Conservation (phyloP, 352 stramenopile genomes). For the Globisporangium polare region DNA sequence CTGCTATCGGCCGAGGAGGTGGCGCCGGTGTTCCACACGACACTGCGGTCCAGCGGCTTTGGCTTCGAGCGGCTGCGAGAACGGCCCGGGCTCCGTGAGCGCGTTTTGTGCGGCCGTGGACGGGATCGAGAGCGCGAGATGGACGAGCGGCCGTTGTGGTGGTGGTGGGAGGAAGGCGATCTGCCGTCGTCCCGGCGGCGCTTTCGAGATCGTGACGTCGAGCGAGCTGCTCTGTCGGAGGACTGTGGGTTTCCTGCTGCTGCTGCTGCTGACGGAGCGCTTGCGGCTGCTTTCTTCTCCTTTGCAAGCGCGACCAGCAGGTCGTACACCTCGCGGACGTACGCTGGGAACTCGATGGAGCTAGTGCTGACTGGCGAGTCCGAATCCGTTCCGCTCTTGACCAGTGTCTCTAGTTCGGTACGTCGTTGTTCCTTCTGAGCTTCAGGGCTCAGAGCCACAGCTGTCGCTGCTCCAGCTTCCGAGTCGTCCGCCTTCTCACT, state of each 20-base stretch:
- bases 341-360: conserved; percentile 24
- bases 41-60: conserved; percentile 10
- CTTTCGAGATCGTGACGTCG: conserved; percentile 31
- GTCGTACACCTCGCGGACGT: conserved; percentile 38
- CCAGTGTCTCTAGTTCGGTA: conserved; percentile 14
- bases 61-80: conserved; percentile 15
- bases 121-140: conserved; percentile 35
- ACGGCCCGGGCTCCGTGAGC: conserved; percentile 22
- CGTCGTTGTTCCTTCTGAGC: conserved; percentile 25
- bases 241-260: conserved; percentile 11
- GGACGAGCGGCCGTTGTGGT: conserved; percentile 15
- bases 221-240: conserved; percentile 16
- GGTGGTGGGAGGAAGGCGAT: background rate
- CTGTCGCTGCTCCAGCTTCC: background rate
- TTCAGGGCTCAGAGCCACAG: background rate
- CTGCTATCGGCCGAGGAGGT: background rate
- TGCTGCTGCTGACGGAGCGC: background rate
- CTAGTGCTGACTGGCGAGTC: background rate
- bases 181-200: conserved; percentile 17
- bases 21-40: conserved; percentile 13
- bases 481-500: background rate
- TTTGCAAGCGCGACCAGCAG: conserved; percentile 35
- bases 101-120: conserved; percentile 15
- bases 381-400: conserved; percentile 1
- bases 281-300: conserved; percentile 29